Conservation (phyloP, 352 stramenopile genomes). For the Pythium periplocum region DNA sequence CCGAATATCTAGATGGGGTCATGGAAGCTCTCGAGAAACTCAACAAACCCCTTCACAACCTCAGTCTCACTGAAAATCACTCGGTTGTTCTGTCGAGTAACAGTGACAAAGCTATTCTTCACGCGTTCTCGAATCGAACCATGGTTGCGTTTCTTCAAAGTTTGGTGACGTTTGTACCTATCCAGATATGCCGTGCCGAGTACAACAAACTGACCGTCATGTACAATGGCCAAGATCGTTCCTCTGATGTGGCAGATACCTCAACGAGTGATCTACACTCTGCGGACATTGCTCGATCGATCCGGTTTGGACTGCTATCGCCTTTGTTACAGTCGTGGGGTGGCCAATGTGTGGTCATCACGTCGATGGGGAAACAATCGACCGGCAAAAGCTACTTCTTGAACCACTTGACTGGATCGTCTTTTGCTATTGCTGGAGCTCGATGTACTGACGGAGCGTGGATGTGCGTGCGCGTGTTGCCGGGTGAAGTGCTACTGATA, state of each 20-base stretch:
- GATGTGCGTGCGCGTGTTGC: conserved; percentile 46
- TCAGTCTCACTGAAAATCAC: conserved; percentile 11
- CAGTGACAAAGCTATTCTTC: not conserved
- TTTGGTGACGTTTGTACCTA: conserved; percentile 58
- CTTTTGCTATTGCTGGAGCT: conserved; percentile 60
- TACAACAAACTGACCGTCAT: conserved; percentile 52
- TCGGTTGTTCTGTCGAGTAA: not conserved
- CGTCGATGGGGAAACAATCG: conserved; percentile 68
- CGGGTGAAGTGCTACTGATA: conserved; percentile 42
- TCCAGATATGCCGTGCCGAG: conserved; percentile 71
- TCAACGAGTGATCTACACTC: conserved; percentile 16
- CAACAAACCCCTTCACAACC: conserved; percentile 43
- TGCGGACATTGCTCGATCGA: conserved; percentile 37
- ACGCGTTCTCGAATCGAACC: not conserved
- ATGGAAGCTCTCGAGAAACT: conserved; percentile 48
- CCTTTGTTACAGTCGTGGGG: conserved; percentile 34
- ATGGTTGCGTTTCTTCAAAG: conserved; percentile 24
- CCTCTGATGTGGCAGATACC: not conserved
- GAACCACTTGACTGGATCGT: conserved; percentile 69
- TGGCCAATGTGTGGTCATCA: conserved; percentile 39
- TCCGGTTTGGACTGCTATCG: conserved; percentile 44
- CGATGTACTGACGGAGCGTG: conserved; percentile 63
- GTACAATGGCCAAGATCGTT: conserved; percentile 24
- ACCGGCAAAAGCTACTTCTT: conserved; percentile 80
- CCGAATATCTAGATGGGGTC: conserved; percentile 25